A percentile compares a stretch with the other conserved stretches of the same genome.
phyloP scores from a whole-genome alignment of 257 asterid genomes.

The Ilex asprella region DNA sequence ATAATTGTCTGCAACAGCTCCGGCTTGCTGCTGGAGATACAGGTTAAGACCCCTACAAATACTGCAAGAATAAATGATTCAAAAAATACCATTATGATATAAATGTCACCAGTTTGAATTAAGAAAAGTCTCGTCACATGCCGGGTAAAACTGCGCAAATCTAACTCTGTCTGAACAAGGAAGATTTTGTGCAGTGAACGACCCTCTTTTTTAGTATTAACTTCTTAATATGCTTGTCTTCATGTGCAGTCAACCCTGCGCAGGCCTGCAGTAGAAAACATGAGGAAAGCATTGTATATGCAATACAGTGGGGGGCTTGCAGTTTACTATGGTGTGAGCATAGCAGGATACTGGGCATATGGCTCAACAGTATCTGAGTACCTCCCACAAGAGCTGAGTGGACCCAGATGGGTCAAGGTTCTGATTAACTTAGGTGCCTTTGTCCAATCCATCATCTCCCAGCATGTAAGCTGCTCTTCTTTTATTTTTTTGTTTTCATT shows the following conservation, averaged over 20 bases:
- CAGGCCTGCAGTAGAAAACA: neutral
- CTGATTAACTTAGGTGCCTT: neutral
- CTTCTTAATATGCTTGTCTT: neutral
- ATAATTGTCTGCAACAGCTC: neutral
- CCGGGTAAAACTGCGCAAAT: neutral
- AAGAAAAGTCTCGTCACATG: neutral
- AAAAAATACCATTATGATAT: too few species aligned
- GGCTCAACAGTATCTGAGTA: slow-evolving; percentile 1
- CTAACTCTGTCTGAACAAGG: neutral
- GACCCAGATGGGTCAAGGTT: slow-evolving; percentile 1
- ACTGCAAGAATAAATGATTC: neutral
- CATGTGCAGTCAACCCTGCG: neutral
- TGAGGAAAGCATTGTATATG: neutral
- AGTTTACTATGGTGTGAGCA: neutral
- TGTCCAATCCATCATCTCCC: neutral
- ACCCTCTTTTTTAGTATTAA: neutral
- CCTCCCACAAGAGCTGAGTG: neutral
- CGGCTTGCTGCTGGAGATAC: neutral
- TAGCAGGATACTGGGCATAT: slow-evolving; percentile 1
- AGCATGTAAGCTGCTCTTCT: slow-evolving; percentile 1
- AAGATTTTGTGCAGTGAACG: neutral
- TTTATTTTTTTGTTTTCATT: neutral
- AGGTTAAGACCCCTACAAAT: neutral
- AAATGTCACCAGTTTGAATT: neutral
- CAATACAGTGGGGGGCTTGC: neutral